Evolutionary conservation across 768 basidiomycete genomes (phyloP).

Genomic region (Termitomyces sp.): DNA sequence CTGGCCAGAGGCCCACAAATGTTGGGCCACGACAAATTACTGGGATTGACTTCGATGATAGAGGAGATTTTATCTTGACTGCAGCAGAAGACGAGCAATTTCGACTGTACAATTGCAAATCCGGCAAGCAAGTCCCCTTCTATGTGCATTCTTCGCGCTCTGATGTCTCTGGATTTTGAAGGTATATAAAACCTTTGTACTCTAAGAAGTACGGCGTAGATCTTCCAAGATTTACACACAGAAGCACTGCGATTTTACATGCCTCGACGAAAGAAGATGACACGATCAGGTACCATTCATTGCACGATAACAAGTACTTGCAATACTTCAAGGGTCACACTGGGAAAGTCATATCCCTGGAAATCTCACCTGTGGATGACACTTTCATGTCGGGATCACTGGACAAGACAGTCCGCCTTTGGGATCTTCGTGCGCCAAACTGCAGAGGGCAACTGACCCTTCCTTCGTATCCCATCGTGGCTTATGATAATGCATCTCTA

Average conservation of each 20-base stretch:
- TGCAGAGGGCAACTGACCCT: slow-evolving; percentile 79
- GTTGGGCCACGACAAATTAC: slow-evolving; percentile 72
- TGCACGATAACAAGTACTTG: slow-evolving; percentile 95
- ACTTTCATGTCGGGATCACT: slow-evolving; percentile 93
- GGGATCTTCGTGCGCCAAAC: slow-evolving; percentile 81
- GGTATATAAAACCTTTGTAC: slow-evolving; percentile 70
- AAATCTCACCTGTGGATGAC: slow-evolving; percentile 90
- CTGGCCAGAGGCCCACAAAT: slow-evolving; percentile 32
- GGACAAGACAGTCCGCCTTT: slow-evolving; percentile 92
- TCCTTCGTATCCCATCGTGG: slow-evolving; percentile 69
- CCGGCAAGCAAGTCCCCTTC: slow-evolving; percentile 78
- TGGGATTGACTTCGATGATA: slow-evolving; percentile 86
- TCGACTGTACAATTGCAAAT: slow-evolving; percentile 81
- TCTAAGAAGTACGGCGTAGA: slow-evolving; percentile 98
- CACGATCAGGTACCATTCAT: slow-evolving; percentile 88
- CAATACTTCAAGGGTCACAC: slow-evolving; percentile 96
- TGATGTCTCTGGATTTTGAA: slow-evolving; percentile 20
- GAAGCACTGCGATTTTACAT: slow-evolving; percentile 76
- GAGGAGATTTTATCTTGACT: slow-evolving; percentile 81
- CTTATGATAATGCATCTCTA: slow-evolving; percentile 77
- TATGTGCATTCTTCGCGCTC: slow-evolving; percentile 15
- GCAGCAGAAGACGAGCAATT: slow-evolving; percentile 92
- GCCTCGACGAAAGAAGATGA: slow-evolving; percentile 96
- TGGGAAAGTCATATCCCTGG: slow-evolving; percentile 80
- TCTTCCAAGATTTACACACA: slow-evolving; percentile 92